These are phyloP conservation scores for Cercospora beticola DNA, from an alignment of 2,329 filamentous ascomycete species.

Conservation along the genomic window DNA sequence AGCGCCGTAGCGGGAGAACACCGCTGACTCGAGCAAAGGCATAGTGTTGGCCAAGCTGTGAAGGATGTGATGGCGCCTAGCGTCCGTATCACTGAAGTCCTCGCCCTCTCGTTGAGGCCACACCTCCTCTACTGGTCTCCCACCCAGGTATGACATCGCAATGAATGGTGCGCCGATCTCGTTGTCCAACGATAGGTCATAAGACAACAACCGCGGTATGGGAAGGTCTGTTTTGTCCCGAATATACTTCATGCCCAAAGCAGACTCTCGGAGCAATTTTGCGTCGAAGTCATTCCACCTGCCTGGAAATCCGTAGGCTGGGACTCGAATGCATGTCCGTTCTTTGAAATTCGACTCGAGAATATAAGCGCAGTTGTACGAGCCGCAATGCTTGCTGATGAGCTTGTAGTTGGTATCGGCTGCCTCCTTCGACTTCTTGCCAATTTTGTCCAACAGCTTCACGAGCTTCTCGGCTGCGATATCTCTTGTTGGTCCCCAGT, in stretches of 20 bases:
- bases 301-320: constrained; percentile 18
- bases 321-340: constrained; percentile 20
- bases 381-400: constrained; percentile 15
- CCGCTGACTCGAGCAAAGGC: constrained; percentile 7
- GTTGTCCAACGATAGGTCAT: constrained; percentile 19
- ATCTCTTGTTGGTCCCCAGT: constrained; percentile 20
- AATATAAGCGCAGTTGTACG: constrained; percentile 25
- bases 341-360: constrained; percentile 12
- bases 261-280: constrained; percentile 20
- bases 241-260: constrained; percentile 23
- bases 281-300: constrained; percentile 25
- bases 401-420: constrained; percentile 8
- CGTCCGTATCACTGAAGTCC: constrained; percentile 9
- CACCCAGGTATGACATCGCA: constrained; percentile 22
- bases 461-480: constrained; percentile 15
- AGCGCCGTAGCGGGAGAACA: constrained; percentile 17
- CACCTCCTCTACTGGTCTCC: constrained; percentile 3
- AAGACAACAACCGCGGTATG: constrained; percentile 19
- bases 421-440: background rate
- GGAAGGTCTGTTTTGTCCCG: constrained; percentile 20
- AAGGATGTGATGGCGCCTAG: constrained; percentile 20
- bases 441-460: constrained; percentile 7
- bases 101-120: constrained; percentile 14
- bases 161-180: constrained; percentile 25
- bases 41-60: constrained; percentile 20